Evolutionary conservation across 108 stramenopile genomes (phyloP).

Genomic region (Ochromonas danica): DNA sequence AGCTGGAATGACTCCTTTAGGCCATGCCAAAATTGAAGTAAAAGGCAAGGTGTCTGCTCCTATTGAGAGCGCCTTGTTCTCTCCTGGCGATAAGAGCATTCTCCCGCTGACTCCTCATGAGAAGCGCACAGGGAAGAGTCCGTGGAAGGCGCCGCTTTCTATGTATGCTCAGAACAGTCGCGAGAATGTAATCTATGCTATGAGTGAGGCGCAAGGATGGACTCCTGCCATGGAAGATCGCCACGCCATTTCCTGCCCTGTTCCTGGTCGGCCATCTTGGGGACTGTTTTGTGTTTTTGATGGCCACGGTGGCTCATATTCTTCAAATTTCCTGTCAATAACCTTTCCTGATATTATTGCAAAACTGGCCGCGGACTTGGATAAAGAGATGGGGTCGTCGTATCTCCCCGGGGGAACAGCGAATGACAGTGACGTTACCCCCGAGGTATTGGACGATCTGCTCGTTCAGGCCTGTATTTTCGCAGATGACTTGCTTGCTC

Average conservation of each 20-base stretch:
- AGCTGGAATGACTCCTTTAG: constrained; percentile 22
- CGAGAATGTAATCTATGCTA: neutral
- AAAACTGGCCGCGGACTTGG: neutral
- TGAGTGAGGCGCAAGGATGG: constrained; percentile 19
- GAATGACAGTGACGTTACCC: neutral
- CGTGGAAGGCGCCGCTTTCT: neutral
- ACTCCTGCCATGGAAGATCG: constrained; percentile 22
- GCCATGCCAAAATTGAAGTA: neutral
- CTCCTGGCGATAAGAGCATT: constrained; percentile 4
- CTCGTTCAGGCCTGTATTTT: neutral
- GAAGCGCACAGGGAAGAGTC: neutral
- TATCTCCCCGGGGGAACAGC: constrained; percentile 4
- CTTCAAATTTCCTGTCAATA: neutral
- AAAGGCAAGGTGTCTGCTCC: neutral
- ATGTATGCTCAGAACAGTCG: neutral
- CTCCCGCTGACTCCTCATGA: constrained; percentile 7
- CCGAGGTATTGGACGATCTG: neutral
- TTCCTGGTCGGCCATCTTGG: neutral
- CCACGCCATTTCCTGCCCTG: neutral
- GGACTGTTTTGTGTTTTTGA: constrained; percentile 26
- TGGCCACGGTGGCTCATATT: constrained; percentile 18
- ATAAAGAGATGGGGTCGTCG: neutral
- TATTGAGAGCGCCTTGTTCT: neutral
- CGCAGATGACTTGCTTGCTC: neutral
- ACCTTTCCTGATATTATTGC: neutral